Conservation (phyloP, 345 rosid genomes). For the Eutrema heterophyllum region DNA sequence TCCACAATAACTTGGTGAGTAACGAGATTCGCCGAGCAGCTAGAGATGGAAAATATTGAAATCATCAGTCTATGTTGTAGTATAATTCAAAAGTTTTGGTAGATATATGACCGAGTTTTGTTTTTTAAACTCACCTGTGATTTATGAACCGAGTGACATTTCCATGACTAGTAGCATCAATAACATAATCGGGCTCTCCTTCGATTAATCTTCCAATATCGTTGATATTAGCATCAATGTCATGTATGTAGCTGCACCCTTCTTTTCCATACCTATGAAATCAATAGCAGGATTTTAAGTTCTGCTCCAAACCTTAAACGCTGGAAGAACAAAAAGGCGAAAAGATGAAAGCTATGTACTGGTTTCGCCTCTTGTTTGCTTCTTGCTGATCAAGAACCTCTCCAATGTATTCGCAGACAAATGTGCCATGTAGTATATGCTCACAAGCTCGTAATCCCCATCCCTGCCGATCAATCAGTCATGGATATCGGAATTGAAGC, state of each 20-base stretch:
- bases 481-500: not conserved
- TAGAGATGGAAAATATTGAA: slow-evolving; percentile 26
- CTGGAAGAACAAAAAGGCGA: not conserved
- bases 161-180: slow-evolving; percentile 78
- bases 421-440: slow-evolving; percentile 79
- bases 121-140: slow-evolving; percentile 63
- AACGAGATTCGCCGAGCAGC: slow-evolving; percentile 88
- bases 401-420: slow-evolving; percentile 84
- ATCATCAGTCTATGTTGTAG: not conserved
- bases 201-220: slow-evolving; percentile 84
- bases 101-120: not conserved
- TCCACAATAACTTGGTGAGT: slow-evolving; percentile 79
- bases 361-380: slow-evolving; percentile 57
- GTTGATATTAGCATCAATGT: slow-evolving; percentile 59
- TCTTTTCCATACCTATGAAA: slow-evolving; percentile 54
- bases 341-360: slow-evolving; percentile 34
- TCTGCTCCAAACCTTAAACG: not conserved
- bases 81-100: not conserved
- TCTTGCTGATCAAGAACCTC: slow-evolving; percentile 73
- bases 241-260: slow-evolving; percentile 58
- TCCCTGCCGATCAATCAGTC: slow-evolving; percentile 50
- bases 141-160: slow-evolving; percentile 89
- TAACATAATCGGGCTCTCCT: slow-evolving; percentile 51
- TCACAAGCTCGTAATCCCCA: slow-evolving; percentile 95
- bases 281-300: not conserved